Percentiles rank a stretch among this genome's conserved stretches.
Evolutionary conservation across 805 yeast genomes (phyloP).

Genomic region (Saccharomycopsis capsularis): DNA sequence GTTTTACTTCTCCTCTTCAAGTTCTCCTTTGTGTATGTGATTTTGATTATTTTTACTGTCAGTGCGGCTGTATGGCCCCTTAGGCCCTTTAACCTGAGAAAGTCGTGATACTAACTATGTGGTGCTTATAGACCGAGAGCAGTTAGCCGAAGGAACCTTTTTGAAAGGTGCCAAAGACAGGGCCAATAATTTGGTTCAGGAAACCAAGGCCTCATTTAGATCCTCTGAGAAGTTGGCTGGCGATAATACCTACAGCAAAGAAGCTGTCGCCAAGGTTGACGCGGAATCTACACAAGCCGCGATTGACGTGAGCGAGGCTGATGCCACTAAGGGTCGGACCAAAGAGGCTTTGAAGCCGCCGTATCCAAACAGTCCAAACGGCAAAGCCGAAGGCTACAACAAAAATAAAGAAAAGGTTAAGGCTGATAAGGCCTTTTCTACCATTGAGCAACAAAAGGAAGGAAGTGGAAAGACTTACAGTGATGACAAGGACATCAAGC

Average conservation of each 20-base stretch:
- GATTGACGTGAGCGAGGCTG: not conserved
- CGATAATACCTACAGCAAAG: not conserved
- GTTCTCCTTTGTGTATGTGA: conserved; percentile 13
- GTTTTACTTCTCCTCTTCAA: conserved; percentile 14
- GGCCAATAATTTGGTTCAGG: conserved; percentile 7
- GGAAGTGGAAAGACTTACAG: conserved; percentile 9
- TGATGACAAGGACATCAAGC: not conserved
- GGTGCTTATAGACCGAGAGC: conserved; percentile 11
- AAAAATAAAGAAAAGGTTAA: conserved; percentile 15
- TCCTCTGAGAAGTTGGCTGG: conserved; percentile 1
- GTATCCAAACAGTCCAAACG: conserved; percentile 14
- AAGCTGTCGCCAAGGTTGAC: not conserved
- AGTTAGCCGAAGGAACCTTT: conserved; percentile 11
- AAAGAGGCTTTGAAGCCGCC: conserved; percentile 17
- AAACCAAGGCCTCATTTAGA: not conserved
- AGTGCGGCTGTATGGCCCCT: not conserved
- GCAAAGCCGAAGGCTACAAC: not conserved
- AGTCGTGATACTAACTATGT: too few species aligned
- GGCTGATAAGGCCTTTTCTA: conserved; percentile 18
- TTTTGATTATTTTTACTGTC: not conserved
- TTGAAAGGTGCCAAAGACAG: conserved; percentile 14
- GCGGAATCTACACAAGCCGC: not conserved
- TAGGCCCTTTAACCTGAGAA: too few species aligned
- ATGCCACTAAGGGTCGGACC: not conserved
- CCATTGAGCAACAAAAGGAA: conserved; percentile 20